Conservation (phyloP, 306 rosid species). For the Begonia fuchsioides region DNA sequence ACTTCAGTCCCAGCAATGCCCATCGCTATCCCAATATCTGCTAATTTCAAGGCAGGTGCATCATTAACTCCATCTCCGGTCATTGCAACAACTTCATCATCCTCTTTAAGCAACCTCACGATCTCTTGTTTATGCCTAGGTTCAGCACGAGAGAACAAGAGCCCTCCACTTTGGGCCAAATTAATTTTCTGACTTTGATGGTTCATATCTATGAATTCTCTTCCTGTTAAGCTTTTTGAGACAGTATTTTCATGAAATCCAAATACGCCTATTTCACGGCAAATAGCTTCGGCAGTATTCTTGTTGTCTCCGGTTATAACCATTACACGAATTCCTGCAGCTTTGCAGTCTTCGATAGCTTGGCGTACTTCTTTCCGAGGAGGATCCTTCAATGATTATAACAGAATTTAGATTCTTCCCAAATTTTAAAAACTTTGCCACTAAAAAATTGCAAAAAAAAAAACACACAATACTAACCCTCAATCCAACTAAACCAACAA, state of each 20-base stretch:
- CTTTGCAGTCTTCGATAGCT: slow-evolving; percentile 84
- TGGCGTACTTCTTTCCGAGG: slow-evolving; percentile 76
- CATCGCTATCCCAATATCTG: slow-evolving; percentile 97
- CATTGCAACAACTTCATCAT: slow-evolving; percentile 59
- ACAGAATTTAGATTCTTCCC: not conserved
- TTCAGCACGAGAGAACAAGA: slow-evolving; percentile 96
- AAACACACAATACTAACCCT: slow-evolving; percentile 45
- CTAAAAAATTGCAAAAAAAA: slow-evolving; percentile 4
- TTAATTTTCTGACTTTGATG: slow-evolving; percentile 31
- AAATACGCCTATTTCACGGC: slow-evolving; percentile 88
- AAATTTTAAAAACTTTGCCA: not conserved
- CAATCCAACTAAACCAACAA: slow-evolving; percentile 77
- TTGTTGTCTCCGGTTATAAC: slow-evolving; percentile 91
- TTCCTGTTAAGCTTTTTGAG: slow-evolving; percentile 67
- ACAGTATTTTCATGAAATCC: slow-evolving; percentile 38
- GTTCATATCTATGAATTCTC: slow-evolving; percentile 55
- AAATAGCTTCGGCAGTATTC: slow-evolving; percentile 90
- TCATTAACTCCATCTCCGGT: slow-evolving; percentile 56
- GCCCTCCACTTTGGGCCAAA: slow-evolving; percentile 59
- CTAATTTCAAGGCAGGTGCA: slow-evolving; percentile 94
- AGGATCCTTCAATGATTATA: slow-evolving; percentile 47
- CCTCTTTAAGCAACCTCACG: slow-evolving; percentile 41
- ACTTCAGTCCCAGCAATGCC: slow-evolving; percentile 98
- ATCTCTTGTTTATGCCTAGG: slow-evolving; percentile 50
- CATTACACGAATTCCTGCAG: slow-evolving; percentile 93